phyloP scores from a whole-genome alignment of 768 basidiomycete genomes.

The Leccinum rimulosum region DNA sequence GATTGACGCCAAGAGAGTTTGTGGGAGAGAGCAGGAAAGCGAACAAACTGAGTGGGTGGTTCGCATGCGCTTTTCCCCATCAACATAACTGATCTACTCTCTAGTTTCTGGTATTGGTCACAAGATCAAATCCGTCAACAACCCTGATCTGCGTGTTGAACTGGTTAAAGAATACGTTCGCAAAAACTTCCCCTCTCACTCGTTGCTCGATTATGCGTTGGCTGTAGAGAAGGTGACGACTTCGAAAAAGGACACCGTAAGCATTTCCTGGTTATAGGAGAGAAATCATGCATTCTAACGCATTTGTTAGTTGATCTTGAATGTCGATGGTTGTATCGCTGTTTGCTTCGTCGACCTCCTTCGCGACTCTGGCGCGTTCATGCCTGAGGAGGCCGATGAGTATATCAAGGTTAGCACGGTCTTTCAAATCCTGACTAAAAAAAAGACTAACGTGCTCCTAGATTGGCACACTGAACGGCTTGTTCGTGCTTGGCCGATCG shows the following conservation, averaged over 20 bases:
- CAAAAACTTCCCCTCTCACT: conserved; percentile 96
- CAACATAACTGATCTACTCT: conserved; percentile 5
- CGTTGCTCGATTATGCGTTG: conserved; percentile 89
- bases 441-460: conserved; percentile 14
- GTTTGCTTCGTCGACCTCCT: conserved; percentile 96
- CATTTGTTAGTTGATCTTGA: conserved; percentile 72
- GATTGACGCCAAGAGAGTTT: conserved; percentile 96
- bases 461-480: conserved; percentile 92
- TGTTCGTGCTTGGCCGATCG: conserved; percentile 96
- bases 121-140: conserved; percentile 99
- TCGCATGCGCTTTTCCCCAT: neutral
- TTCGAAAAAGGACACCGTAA: conserved; percentile 92
- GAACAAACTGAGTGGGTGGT: conserved; percentile 84
- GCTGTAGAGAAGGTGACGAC: conserved; percentile 98
- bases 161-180: conserved; percentile 93
- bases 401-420: conserved; percentile 70
- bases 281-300: conserved; percentile 1
- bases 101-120: conserved; percentile 96
- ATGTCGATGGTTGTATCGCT: conserved; percentile 94
- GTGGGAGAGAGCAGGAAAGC: conserved; percentile 91
- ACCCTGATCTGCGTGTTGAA: conserved; percentile 90
- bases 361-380: conserved; percentile 91
- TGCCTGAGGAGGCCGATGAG: conserved; percentile 92
- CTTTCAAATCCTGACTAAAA: neutral
- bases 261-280: neutral